These are phyloP conservation scores for Takakia lepidozioides DNA, from an alignment of 225 moss, liverwort and hornwort species.

Conservation along the genomic window DNA sequence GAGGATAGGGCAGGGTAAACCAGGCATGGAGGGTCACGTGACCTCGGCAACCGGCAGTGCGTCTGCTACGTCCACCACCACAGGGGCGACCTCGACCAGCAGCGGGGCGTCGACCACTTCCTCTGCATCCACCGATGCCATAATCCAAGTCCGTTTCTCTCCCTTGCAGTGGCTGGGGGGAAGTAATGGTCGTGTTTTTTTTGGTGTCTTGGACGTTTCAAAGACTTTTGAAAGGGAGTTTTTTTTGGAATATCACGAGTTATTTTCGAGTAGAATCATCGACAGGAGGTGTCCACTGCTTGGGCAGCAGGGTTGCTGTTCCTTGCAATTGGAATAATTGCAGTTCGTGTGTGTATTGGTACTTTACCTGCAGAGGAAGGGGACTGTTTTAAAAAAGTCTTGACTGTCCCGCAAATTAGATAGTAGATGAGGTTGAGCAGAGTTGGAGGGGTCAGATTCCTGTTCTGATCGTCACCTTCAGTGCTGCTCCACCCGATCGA, in stretches of 20 bases:
- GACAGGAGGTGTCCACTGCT: background rate
- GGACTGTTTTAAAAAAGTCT: too few species aligned
- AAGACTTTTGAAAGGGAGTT: background rate
- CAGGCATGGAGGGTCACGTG: slow-evolving; percentile 52
- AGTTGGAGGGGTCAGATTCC: too few species aligned
- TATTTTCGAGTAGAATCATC: background rate
- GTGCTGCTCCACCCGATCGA: too few species aligned
- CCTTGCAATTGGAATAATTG: too few species aligned
- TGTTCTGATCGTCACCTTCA: too few species aligned
- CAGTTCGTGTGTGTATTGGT: too few species aligned
- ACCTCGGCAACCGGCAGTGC: slow-evolving; percentile 32
- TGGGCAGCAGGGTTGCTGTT: too few species aligned
- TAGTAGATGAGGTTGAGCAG: too few species aligned
- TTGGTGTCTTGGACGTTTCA: background rate
- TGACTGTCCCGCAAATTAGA: too few species aligned
- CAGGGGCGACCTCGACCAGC: slow-evolving; percentile 37
- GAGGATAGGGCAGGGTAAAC: slow-evolving; percentile 7
- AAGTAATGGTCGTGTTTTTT: background rate
- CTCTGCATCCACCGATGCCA: slow-evolving; percentile 37
- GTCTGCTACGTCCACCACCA: slow-evolving; percentile 32
- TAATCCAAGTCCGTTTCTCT: slow-evolving; percentile 26
- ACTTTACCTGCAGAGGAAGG: too few species aligned
- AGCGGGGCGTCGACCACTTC: slow-evolving; percentile 32
- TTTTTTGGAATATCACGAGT: background rate
- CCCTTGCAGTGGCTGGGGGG: background rate